A percentile compares a stretch with the other conserved stretches of the same genome.
These are phyloP conservation scores for Hanseniaspora valbyensis DNA, from an alignment of 805 yeast genomes.

Conservation along the genomic window DNA sequence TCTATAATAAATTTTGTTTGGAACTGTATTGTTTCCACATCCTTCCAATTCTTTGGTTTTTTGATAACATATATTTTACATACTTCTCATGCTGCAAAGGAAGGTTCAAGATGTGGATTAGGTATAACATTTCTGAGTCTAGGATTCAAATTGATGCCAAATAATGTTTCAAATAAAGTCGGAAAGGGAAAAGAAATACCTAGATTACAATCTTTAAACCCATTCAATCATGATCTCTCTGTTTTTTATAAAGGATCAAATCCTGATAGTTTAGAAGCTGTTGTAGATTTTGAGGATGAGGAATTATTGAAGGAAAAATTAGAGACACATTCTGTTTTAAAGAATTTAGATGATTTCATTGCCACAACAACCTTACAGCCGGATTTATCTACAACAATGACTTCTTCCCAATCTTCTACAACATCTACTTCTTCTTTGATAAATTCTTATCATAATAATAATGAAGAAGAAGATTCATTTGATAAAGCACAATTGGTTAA, in stretches of 20 bases:
- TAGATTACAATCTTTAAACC: conserved; percentile 46
- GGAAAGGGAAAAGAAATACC: conserved; percentile 25
- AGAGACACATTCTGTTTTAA: not conserved
- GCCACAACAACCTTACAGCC: conserved; percentile 20
- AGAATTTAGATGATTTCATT: conserved; percentile 8
- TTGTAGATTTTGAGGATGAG: conserved; percentile 22
- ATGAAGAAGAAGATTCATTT: not conserved
- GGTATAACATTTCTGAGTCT: conserved; percentile 72
- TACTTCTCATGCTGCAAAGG: conserved; percentile 94
- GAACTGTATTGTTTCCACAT: conserved; percentile 80
- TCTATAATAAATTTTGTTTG: conserved; percentile 77
- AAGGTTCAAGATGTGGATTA: conserved; percentile 86
- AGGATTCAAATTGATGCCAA: conserved; percentile 49
- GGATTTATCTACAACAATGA: conserved; percentile 13
- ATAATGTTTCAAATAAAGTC: conserved; percentile 28
- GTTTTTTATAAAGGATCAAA: conserved; percentile 1
- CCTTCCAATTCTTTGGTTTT: conserved; percentile 90
- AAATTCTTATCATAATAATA: not conserved
- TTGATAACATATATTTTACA: conserved; percentile 79
- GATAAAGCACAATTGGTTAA: conserved; percentile 18
- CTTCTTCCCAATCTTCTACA: not conserved
- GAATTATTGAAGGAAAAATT: conserved; percentile 23
- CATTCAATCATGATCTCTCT: conserved; percentile 40
- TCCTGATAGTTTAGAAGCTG: conserved; percentile 22
- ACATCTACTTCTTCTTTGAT: not conserved